phyloP scores from a whole-genome alignment of 2,329 filamentous ascomycete species.

The Madurella fahalii region DNA sequence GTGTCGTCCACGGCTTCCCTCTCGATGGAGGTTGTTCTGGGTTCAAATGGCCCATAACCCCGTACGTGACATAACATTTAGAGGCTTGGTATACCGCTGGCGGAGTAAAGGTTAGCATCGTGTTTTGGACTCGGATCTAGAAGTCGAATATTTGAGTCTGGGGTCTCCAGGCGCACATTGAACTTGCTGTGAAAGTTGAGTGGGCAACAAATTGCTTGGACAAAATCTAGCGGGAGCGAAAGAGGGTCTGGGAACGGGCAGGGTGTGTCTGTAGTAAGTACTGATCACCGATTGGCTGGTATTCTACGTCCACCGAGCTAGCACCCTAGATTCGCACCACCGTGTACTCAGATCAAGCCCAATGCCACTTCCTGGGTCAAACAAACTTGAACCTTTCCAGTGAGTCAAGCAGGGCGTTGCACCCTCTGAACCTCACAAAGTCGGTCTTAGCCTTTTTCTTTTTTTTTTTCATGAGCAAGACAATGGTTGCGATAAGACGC shows the following conservation, averaged over 20 bases:
- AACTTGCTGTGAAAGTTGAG: background rate
- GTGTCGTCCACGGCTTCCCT: conserved; percentile 69
- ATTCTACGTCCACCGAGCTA: background rate
- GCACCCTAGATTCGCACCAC: conserved; percentile 4
- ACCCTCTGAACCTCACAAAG: background rate
- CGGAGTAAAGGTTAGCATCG: conserved; percentile 44
- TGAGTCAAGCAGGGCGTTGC: conserved; percentile 4
- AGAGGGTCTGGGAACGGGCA: background rate
- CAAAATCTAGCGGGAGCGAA: background rate
- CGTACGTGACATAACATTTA: conserved; percentile 73
- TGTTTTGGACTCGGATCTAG: background rate
- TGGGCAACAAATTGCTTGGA: background rate
- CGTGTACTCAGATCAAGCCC: conserved; percentile 7
- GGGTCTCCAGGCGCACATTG: background rate
- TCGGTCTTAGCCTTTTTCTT: background rate
- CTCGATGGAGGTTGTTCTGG: conserved; percentile 65
- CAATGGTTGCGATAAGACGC: background rate
- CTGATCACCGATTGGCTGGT: conserved; percentile 2
- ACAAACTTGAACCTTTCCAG: background rate
- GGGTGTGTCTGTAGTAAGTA: background rate
- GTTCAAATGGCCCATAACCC: conserved; percentile 65
- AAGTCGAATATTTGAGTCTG: background rate
- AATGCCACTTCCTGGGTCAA: conserved; percentile 3
- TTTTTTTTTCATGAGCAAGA: background rate
- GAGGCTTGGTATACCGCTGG: conserved; percentile 50